These are phyloP conservation scores for Alternaria burnsii DNA, from an alignment of 2,329 filamentous ascomycete genomes.

Conservation along the genomic window DNA sequence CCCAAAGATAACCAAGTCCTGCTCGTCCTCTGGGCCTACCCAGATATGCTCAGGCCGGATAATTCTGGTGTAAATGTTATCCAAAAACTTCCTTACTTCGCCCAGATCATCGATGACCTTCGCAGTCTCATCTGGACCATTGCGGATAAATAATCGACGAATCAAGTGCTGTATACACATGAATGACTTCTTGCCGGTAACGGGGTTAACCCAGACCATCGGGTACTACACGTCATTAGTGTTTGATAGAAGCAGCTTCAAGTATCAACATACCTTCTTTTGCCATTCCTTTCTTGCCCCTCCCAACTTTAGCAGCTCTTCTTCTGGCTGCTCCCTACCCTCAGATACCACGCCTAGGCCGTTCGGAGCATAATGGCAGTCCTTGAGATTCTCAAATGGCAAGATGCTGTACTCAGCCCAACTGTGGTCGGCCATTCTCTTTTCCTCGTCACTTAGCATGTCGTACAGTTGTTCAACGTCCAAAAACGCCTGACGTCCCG, in stretches of 20 bases:
- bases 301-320: background rate
- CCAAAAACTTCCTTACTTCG: slow-evolving; percentile 2
- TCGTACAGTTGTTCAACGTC: background rate
- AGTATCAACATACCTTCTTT: background rate
- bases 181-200: background rate
- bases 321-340: background rate
- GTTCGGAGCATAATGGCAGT: slow-evolving; percentile 2
- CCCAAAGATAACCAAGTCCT: background rate
- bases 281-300: background rate
- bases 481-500: background rate
- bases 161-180: background rate
- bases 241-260: background rate
- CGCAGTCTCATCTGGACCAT: background rate
- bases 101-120: background rate
- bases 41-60: slow-evolving; percentile 1
- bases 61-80: background rate
- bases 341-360: background rate
- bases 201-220: slow-evolving; percentile 2
- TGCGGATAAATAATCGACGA: background rate
- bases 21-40: background rate
- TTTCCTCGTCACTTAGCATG: slow-evolving; percentile 5
- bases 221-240: background rate
- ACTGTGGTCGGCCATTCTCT: background rate
- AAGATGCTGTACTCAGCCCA: background rate
- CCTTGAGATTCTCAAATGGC: background rate